These are phyloP conservation scores for Coemansia interrupta DNA, from an alignment of 192 early-diverging fungal genomes.

Conservation along the genomic window DNA sequence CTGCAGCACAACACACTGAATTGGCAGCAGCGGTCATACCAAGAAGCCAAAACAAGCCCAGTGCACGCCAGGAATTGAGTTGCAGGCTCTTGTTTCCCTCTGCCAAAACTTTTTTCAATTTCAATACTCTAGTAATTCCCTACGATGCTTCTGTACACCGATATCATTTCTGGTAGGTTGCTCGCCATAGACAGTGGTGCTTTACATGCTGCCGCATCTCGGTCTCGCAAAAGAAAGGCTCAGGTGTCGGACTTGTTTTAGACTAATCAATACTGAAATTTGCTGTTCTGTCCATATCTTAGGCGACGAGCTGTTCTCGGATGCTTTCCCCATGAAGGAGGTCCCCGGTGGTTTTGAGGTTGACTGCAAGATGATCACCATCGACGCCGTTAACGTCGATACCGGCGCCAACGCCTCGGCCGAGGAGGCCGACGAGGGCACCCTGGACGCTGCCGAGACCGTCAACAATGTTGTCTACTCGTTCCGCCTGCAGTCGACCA, in stretches of 20 bases:
- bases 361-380: conserved; percentile 69
- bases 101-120: conserved; percentile 8
- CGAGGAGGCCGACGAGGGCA: conserved; percentile 67
- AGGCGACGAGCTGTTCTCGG: conserved; percentile 89
- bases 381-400: conserved; percentile 71
- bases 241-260: no score
- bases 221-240: no score
- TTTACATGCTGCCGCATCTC: not conserved
- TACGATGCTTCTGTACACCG: conserved; percentile 67
- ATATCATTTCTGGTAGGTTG: conserved; percentile 63
- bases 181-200: not conserved
- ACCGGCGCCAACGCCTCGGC: conserved; percentile 92
- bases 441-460: conserved; percentile 55
- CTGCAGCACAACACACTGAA: no score
- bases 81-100: no score
- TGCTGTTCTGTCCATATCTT: not conserved
- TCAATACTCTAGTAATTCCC: conserved; percentile 5
- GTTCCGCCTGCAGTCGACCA: conserved; percentile 67
- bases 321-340: conserved; percentile 71
- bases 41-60: not conserved
- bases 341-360: conserved; percentile 71
- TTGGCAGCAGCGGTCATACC: not conserved
- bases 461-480: conserved; percentile 89
- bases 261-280: no score
- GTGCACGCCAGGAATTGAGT: not conserved